These are phyloP conservation scores for Cryptococcus sp. DNA, from an alignment of 1,284 basidiomycete species.

Conservation along the genomic window DNA sequence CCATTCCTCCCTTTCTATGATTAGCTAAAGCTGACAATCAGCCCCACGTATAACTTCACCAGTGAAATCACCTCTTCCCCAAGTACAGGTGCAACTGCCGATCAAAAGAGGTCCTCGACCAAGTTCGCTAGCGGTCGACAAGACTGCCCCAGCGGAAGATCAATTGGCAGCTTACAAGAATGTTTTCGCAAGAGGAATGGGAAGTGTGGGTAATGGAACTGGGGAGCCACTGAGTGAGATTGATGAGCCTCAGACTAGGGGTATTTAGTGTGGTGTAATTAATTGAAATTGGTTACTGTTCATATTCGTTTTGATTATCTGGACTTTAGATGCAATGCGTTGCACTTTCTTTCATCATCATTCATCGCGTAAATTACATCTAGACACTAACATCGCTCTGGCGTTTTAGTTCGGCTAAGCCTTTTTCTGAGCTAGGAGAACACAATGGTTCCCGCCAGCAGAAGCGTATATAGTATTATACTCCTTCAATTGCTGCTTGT, in stretches of 20 bases:
- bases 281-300: too few species aligned
- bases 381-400: too few species aligned
- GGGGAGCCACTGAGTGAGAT: neutral
- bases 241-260: neutral
- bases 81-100: neutral
- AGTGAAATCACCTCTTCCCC: neutral
- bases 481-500: slow-evolving; percentile 40
- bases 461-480: slow-evolving; percentile 47
- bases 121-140: slow-evolving; percentile 24
- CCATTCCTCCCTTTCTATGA: neutral
- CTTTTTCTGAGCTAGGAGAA: slow-evolving; percentile 30
- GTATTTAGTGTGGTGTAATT: too few species aligned
- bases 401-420: neutral
- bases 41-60: neutral
- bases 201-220: neutral
- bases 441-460: slow-evolving; percentile 53
- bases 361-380: too few species aligned
- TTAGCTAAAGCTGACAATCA: neutral
- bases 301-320: too few species aligned
- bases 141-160: slow-evolving; percentile 32
- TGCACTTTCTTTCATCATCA: too few species aligned
- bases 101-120: slow-evolving; percentile 19
- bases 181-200: slow-evolving; percentile 18
- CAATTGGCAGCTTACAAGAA: slow-evolving; percentile 41
- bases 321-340: too few species aligned